Conservation (phyloP, 2,329 filamentous ascomycete species). For the Alternaria longipes region DNA sequence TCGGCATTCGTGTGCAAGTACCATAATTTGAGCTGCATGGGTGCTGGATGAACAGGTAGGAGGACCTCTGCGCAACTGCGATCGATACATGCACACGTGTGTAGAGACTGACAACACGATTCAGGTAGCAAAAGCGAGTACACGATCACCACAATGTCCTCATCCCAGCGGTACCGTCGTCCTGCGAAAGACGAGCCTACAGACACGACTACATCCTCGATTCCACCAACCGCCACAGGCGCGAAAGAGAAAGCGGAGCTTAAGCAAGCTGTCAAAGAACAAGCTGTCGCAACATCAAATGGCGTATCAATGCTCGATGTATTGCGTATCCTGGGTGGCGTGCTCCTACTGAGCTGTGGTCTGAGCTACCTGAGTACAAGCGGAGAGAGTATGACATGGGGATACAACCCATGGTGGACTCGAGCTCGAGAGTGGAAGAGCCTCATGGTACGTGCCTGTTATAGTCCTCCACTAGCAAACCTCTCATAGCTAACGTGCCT, state of each 20-base stretch:
- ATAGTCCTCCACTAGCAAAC: not conserved
- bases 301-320: constrained; percentile 64
- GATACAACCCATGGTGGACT: constrained; percentile 52
- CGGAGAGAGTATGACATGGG: constrained; percentile 63
- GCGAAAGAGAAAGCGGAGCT: constrained; percentile 38
- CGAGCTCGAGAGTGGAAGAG: constrained; percentile 46
- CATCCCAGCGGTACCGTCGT: constrained; percentile 35
- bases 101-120: not conserved
- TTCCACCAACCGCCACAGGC: constrained; percentile 20
- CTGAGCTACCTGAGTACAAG: constrained; percentile 80
- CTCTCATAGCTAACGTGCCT: constrained; percentile 1
- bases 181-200: constrained; percentile 19
- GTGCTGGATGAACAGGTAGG: constrained; percentile 4
- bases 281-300: constrained; percentile 32
- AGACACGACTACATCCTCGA: constrained; percentile 16
- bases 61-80: not conserved
- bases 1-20: constrained; percentile 1
- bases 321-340: constrained; percentile 72
- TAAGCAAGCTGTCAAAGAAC: constrained; percentile 35
- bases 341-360: constrained; percentile 71
- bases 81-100: not conserved
- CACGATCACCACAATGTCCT: constrained; percentile 27
- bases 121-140: not conserved
- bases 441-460: constrained; percentile 35
- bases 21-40: not conserved